Evolutionary conservation across 306 rosid species (phyloP), one percentile per base, ranked within the genome.

Genomic region (Vigna radiata): DNA sequence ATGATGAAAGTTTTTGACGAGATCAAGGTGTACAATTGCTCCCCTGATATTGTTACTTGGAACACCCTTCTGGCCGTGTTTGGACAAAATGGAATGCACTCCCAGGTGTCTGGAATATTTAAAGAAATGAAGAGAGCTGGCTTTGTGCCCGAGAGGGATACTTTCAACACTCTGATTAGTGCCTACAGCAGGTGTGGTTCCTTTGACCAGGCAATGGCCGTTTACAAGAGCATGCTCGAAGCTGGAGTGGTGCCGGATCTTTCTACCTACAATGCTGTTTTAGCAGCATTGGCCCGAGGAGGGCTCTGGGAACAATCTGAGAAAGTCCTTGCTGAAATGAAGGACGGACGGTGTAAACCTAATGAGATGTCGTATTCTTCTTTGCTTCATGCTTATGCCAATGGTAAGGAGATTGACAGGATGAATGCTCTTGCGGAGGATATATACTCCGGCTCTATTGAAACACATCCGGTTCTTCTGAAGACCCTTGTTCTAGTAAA

Each of bases 71-170:
- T 95, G 84, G 90, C 97, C 1, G 98, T 95, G 44, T 95, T 92
- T 84, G 98, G 98, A 70, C 96, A 88, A 44, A 95, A 90, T 21
- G 93, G 90, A 78, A 88, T 95, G 97, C 93, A 89, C 70, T 83
- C 89, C 0, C 93, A 95, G 71, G 93, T 95, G 25, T 91, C 97
- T 0, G 92, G 91, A 68, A 93, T 92, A 31, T 95, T 92, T 76
- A 89, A 83, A 82, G 97, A 95, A 83, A 88, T 95, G 96, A 90
- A 92, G 86, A 90, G 97, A 80, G 96, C 98, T 15, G 98, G 98
- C 46, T 95, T 95, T 89, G 90, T 92, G 44, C 91, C 97, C 0
- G 96, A 95, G 84, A 86, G 96, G 85, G 96, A 92, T 79, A 92
- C 98, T 54, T 92, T 90, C 77, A 92, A 95, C 81, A 92, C 95